Percentiles rank a stretch among this genome's conserved stretches.
Evolutionary conservation across 2,329 filamentous ascomycete species (phyloP).

Genomic region (Ophiostoma ips): DNA sequence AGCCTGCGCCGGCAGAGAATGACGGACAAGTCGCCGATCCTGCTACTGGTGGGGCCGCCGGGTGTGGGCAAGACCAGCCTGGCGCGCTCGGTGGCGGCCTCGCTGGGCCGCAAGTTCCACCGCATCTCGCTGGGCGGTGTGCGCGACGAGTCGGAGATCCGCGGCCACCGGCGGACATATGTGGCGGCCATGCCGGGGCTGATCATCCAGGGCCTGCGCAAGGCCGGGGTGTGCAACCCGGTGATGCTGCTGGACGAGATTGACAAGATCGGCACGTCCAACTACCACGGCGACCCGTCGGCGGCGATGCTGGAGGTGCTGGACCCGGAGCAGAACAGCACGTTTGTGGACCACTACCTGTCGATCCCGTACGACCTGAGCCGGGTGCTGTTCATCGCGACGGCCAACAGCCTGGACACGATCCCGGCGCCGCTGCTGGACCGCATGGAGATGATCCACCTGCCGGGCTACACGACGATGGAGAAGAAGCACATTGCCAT

Average conservation of each 20-base stretch:
- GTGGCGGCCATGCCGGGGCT: slow-evolving; percentile 98
- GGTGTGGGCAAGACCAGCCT: slow-evolving; percentile 94
- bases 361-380: slow-evolving; percentile 91
- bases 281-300: slow-evolving; percentile 88
- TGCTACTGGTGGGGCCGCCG: slow-evolving; percentile 83
- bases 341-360: slow-evolving; percentile 91
- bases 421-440: slow-evolving; percentile 90
- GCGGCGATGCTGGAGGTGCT: slow-evolving; percentile 97
- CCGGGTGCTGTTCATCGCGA: slow-evolving; percentile 95
- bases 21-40: slow-evolving; percentile 89
- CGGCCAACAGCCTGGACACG: slow-evolving; percentile 85
- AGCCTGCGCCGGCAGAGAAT: slow-evolving; percentile 46
- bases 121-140: slow-evolving; percentile 93
- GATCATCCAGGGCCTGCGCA: slow-evolving; percentile 85
- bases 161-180: slow-evolving; percentile 87
- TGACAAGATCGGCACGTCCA: slow-evolving; percentile 85
- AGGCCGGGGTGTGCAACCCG: slow-evolving; percentile 88
- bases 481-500: slow-evolving; percentile 94
- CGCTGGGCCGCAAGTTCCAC: slow-evolving; percentile 89
- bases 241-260: slow-evolving; percentile 96
- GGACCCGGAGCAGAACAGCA: slow-evolving; percentile 92
- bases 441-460: slow-evolving; percentile 89
- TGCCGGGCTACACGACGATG: slow-evolving; percentile 90
- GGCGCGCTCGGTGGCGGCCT: slow-evolving; percentile 82
- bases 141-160: slow-evolving; percentile 89